Conservation (phyloP, 345 rosid genomes). For the Nasturtium officinale region DNA sequence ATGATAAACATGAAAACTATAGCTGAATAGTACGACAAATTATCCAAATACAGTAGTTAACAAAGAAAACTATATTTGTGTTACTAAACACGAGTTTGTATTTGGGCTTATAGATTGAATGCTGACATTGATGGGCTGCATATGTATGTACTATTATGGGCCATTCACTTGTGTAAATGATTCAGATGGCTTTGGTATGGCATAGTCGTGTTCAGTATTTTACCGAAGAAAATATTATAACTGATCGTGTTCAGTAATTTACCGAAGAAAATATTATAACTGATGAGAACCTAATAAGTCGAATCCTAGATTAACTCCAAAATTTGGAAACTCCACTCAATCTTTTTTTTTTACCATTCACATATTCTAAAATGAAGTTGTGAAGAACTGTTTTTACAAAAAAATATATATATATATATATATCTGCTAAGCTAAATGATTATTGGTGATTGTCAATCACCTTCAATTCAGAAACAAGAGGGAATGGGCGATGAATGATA, state of each 20-base stretch:
- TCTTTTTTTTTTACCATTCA: background rate
- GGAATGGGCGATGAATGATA: slow-evolving; percentile 35
- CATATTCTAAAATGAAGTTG: background rate
- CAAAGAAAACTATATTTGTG: too few species aligned
- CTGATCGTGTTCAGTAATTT: background rate
- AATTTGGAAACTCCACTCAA: background rate
- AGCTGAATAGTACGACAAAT: too few species aligned
- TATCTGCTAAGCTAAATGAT: background rate
- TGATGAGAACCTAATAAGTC: too few species aligned
- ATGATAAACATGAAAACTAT: too few species aligned
- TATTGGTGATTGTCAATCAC: slow-evolving; percentile 5
- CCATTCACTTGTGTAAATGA: background rate
- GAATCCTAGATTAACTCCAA: background rate
- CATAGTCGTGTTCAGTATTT: background rate
- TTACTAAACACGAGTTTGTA: background rate
- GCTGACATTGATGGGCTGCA: background rate
- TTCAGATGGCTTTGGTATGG: background rate
- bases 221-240: background rate
- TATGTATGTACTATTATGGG: background rate
- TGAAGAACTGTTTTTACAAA: background rate
- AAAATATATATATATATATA: too few species aligned
- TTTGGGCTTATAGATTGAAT: slow-evolving; percentile 1
- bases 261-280: background rate
- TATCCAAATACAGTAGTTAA: background rate
- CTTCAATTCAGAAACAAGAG: slow-evolving; percentile 33